phyloP scores from a whole-genome alignment of 306 rosid species.

The Dalbergia cochinchinensis region DNA sequence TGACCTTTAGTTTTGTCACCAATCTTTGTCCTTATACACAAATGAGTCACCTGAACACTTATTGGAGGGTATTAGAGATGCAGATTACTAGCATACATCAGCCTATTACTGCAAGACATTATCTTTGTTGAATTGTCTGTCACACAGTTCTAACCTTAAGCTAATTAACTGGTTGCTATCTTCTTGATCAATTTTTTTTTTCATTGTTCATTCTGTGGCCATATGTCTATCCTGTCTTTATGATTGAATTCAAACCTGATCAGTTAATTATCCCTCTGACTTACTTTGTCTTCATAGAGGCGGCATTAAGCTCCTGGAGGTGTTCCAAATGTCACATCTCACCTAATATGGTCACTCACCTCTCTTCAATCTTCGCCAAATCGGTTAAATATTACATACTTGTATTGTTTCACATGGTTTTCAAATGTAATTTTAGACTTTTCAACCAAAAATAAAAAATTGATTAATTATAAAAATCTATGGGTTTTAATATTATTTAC shows the following conservation, averaged over 20 bases:
- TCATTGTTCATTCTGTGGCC: neutral
- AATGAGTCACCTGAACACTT: slow-evolving; percentile 16
- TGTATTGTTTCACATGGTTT: neutral
- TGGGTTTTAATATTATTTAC: too few relatives aligned
- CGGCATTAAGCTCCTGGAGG: neutral
- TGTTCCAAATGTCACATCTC: slow-evolving; percentile 25
- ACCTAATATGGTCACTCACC: neutral
- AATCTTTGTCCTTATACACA: slow-evolving; percentile 7
- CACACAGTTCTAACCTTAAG: neutral
- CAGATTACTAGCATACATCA: slow-evolving; percentile 5
- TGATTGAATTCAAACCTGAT: neutral
- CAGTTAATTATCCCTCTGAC: neutral
- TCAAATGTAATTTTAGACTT: neutral
- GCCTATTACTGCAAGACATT: neutral
- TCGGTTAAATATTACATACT: neutral
- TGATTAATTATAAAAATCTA: too few relatives aligned
- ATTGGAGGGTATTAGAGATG: slow-evolving; percentile 17
- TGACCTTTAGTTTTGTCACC: slow-evolving; percentile 16
- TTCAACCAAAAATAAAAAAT: too few relatives aligned
- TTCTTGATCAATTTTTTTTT: neutral
- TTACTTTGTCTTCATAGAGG: neutral
- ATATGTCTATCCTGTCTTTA: neutral
- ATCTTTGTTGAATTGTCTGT: neutral
- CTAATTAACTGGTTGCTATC: neutral
- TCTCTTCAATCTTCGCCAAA: neutral